phyloP scores from a whole-genome alignment of 2,329 filamentous ascomycete genomes.

The Sporothrix variecibatus region DNA sequence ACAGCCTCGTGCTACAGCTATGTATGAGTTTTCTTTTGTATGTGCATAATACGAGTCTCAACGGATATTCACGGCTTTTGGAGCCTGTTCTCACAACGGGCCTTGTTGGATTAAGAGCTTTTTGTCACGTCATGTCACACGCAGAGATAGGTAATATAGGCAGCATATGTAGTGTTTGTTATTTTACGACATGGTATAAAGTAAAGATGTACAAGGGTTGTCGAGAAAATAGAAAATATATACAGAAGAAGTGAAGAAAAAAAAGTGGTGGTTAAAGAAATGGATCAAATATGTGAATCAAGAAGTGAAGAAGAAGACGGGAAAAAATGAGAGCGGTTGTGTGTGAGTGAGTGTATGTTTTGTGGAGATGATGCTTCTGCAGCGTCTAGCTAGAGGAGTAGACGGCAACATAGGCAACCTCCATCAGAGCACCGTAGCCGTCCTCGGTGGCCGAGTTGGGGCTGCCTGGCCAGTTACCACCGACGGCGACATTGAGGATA shows the following conservation, averaged over 20 bases:
- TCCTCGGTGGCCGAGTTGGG: constrained; percentile 39
- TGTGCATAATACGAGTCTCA: too few relatives aligned
- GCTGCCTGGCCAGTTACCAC: constrained; percentile 43
- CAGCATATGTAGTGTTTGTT: background rate
- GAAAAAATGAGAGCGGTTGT: too few relatives aligned
- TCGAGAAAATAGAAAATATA: constrained; percentile 16
- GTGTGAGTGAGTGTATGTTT: background rate
- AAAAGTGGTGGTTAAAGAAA: too few relatives aligned
- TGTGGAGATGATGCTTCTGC: background rate
- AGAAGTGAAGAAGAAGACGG: background rate
- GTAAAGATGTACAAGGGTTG: constrained; percentile 12
- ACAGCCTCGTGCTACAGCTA: background rate
- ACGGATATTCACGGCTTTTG: background rate
- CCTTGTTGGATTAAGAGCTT: background rate
- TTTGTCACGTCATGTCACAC: background rate
- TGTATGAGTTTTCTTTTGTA: background rate
- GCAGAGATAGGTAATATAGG: background rate
- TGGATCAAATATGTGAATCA: background rate
- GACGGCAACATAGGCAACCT: constrained; percentile 45
- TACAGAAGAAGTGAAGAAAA: constrained; percentile 14
- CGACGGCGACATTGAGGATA: constrained; percentile 52
- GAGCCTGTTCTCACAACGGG: background rate
- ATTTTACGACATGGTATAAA: constrained; percentile 14
- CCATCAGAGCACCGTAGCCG: constrained; percentile 47
- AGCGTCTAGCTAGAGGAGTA: constrained; percentile 35